Evolutionary conservation across 208 protist species (phyloP), one percentile per base, ranked within the genome.

Genomic region (Phytomonas serpens): DNA sequence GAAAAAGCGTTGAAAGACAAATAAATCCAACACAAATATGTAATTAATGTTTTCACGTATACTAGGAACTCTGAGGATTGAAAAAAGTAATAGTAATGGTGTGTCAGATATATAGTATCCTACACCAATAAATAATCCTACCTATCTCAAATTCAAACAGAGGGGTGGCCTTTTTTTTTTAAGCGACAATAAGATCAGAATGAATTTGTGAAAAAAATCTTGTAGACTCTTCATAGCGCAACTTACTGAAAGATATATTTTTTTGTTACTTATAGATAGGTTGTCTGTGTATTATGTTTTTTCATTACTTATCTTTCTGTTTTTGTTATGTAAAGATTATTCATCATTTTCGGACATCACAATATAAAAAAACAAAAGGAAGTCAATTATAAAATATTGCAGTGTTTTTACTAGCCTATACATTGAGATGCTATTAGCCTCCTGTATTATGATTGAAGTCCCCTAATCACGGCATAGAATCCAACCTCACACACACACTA

Each of bases 61-160:
- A 40, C 9, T 66, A 66, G 32, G 32, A 11, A 66, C 14, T 66
- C 3, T 66, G 34, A 34, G 34, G 62, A 19, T n/a, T 34, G 1
- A 66, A 66, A 11, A n/a, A 66, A 66, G 5, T 66, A n/a, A 40
- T 72, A 69, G 66, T 68, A 67, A 69, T 68, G 29, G 37, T 33
- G 9, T 61, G 32, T 2, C 68, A 72, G 47, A 72, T 37, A 69
- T 40, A 69, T 19, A 61, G 31, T 31, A 31, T 40, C 30, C 66
- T 19, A 61, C 38, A 19, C 31, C 1, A 61, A 38, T 40, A 32
- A 38, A 69, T 51, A 23, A 29, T 33, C 47, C 1, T 14, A 1
- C 27, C 68, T 68, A 65, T 30, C 32, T 61, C 68, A 2, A 65
- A 65, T 13, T 61, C 29, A 61, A 11, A 13, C 3, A 61, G 13